phyloP scores from a whole-genome alignment of 2,329 filamentous ascomycete species.

The Penicillium sp. region DNA sequence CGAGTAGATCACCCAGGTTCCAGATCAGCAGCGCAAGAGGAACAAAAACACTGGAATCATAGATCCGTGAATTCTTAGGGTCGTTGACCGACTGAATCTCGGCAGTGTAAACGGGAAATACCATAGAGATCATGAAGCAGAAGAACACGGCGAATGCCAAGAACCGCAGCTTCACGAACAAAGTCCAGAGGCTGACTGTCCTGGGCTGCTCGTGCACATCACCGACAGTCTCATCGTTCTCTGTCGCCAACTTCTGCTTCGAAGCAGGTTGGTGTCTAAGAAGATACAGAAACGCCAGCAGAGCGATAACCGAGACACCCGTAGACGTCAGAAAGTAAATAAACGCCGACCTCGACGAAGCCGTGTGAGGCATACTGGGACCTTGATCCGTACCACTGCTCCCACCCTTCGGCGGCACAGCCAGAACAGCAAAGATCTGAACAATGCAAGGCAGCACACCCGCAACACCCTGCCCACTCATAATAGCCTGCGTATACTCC shows the following conservation, averaged over 20 bases:
- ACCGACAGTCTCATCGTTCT: slow-evolving; percentile 15
- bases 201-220: slow-evolving; percentile 33
- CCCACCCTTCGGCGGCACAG: slow-evolving; percentile 51
- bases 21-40: slow-evolving; percentile 87
- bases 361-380: slow-evolving; percentile 40
- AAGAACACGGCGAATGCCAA: slow-evolving; percentile 71
- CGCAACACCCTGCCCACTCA: slow-evolving; percentile 88
- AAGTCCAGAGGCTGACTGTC: slow-evolving; percentile 56
- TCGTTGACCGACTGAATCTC: slow-evolving; percentile 55
- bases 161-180: slow-evolving; percentile 77
- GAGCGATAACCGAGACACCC: slow-evolving; percentile 63
- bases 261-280: slow-evolving; percentile 47
- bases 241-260: slow-evolving; percentile 1
- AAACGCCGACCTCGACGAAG: slow-evolving; percentile 69
- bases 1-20: slow-evolving; percentile 82
- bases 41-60: slow-evolving; percentile 70
- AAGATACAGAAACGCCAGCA: slow-evolving; percentile 72
- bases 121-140: slow-evolving; percentile 83
- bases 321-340: slow-evolving; percentile 89
- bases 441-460: slow-evolving; percentile 85
- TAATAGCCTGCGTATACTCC: slow-evolving; percentile 93
- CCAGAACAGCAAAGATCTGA: slow-evolving; percentile 78
- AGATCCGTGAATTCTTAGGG: slow-evolving; percentile 53
- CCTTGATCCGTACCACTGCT: slow-evolving; percentile 25
- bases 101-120: slow-evolving; percentile 87